Percentiles rank a stretch among this genome's conserved stretches.
phyloP scores from a whole-genome alignment of 345 rosid species.

The Triadica sebifera region DNA sequence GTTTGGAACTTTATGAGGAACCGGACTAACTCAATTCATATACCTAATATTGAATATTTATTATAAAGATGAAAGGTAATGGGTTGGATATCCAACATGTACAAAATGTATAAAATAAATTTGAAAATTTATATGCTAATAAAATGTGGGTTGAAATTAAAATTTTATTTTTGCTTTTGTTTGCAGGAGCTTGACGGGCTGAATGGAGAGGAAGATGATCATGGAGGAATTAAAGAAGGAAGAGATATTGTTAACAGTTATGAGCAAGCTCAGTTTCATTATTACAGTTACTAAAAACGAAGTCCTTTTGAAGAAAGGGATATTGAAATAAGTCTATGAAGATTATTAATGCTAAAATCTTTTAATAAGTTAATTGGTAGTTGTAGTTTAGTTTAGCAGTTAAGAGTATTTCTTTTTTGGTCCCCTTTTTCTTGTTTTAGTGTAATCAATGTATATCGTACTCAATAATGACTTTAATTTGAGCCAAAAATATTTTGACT shows the following conservation, averaged over 20 bases:
- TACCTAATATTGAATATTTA: too few relatives aligned
- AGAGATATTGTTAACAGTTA: constrained; percentile 33
- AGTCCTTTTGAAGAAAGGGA: background rate
- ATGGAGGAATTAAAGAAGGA: constrained; percentile 16
- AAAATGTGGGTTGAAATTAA: too few relatives aligned
- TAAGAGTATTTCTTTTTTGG: background rate
- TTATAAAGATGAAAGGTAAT: too few relatives aligned
- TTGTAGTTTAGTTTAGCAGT: constrained; percentile 6
- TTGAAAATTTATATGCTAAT: too few relatives aligned
- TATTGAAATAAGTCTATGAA: constrained; percentile 13
- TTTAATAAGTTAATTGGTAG: background rate
- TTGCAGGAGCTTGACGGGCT: constrained; percentile 45
- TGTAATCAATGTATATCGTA: constrained; percentile 1
- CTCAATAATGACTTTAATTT: constrained; percentile 2
- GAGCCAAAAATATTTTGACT: constrained; percentile 2
- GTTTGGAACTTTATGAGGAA: too few relatives aligned
- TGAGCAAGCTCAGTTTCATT: constrained; percentile 44
- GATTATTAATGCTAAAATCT: background rate
- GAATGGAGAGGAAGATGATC: constrained; percentile 52
- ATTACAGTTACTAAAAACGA: constrained; percentile 25
- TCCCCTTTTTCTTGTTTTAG: background rate
- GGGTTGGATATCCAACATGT: too few relatives aligned
- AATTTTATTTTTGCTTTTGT: too few relatives aligned
- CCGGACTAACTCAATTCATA: too few relatives aligned
- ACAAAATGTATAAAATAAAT: too few relatives aligned